These are phyloP conservation scores for Nicotiana attenuata DNA, from an alignment of 257 asterid species.

Conservation along the genomic window DNA sequence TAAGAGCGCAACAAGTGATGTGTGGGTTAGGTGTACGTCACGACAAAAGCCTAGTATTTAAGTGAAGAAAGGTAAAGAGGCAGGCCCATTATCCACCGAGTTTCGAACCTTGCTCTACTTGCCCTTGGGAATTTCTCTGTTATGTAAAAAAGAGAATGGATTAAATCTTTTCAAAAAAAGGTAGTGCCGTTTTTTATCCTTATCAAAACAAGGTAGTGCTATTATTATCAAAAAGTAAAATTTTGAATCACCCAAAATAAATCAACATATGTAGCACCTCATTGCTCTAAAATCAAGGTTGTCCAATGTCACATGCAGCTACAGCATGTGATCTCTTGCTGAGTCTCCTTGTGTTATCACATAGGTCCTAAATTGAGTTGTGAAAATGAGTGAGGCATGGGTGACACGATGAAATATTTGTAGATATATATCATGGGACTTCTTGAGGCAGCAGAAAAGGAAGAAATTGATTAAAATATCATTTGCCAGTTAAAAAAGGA, in stretches of 20 bases:
- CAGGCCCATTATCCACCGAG: too few relatives aligned
- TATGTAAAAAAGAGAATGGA: too few relatives aligned
- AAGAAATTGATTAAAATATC: conserved; percentile 2
- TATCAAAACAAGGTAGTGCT: too few relatives aligned
- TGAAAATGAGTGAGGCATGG: neutral
- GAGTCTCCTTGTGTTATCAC: neutral
- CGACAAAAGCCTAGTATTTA: too few relatives aligned
- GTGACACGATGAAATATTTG: neutral
- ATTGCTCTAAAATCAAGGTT: too few relatives aligned
- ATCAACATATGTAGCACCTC: neutral
- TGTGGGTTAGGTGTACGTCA: neutral
- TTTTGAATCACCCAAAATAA: too few relatives aligned
- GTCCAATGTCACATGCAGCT: neutral
- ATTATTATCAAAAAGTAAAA: too few relatives aligned
- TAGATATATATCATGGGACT: neutral
- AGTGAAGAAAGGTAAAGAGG: too few relatives aligned
- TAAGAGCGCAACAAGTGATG: neutral
- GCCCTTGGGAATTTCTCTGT: too few relatives aligned
- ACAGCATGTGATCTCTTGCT: neutral
- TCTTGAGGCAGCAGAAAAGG: neutral
- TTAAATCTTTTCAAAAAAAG: too few relatives aligned
- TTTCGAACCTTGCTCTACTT: too few relatives aligned
- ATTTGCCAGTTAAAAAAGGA: neutral
- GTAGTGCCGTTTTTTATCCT: too few relatives aligned
- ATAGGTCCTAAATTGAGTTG: neutral